phyloP scores from a whole-genome alignment of 1,284 basidiomycete genomes.

The Kalmanozyma brasiliensis region DNA sequence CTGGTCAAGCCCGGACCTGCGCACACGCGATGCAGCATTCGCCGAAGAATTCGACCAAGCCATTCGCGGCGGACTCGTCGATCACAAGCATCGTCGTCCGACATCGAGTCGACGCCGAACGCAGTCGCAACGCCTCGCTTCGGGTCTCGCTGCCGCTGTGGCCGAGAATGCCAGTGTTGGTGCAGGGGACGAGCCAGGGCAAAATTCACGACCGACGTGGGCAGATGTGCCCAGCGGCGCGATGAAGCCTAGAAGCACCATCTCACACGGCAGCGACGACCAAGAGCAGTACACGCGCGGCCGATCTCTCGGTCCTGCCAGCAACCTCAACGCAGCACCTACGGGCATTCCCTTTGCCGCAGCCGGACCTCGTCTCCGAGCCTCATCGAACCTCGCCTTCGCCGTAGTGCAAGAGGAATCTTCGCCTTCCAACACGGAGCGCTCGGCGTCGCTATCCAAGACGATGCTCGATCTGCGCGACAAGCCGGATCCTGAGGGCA shows the following conservation, averaged over 20 bases:
- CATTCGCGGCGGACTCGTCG: conserved; percentile 3
- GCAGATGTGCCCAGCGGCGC: conserved; percentile 21
- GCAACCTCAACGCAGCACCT: conserved; percentile 13
- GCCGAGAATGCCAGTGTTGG: conserved; percentile 2
- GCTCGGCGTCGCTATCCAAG: conserved; percentile 28
- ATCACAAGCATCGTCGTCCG: conserved; percentile 14
- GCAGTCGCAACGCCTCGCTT: conserved; percentile 20
- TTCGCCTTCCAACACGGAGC: conserved; percentile 39
- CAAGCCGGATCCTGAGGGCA: not conserved
- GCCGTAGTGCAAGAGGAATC: conserved; percentile 47
- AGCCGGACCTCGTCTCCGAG: conserved; percentile 25
- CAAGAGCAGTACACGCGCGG: conserved; percentile 43
- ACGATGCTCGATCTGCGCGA: conserved; percentile 33
- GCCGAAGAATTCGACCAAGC: conserved; percentile 19
- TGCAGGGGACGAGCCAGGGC: not conserved
- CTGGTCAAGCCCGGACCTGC: conserved; percentile 36
- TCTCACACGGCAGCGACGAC: conserved; percentile 41
- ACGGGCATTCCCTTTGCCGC: conserved; percentile 32
- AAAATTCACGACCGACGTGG: conserved; percentile 23
- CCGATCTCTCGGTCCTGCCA: conserved; percentile 35
- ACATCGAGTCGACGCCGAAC: conserved; percentile 14
- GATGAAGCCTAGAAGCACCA: conserved; percentile 27
- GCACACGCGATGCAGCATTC: conserved; percentile 8
- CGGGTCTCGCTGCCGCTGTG: conserved; percentile 14
- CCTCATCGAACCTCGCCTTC: conserved; percentile 46